These are phyloP conservation scores for Backusella australiensis DNA, from an alignment of 192 early-diverging fungal genomes.

Conservation along the genomic window DNA sequence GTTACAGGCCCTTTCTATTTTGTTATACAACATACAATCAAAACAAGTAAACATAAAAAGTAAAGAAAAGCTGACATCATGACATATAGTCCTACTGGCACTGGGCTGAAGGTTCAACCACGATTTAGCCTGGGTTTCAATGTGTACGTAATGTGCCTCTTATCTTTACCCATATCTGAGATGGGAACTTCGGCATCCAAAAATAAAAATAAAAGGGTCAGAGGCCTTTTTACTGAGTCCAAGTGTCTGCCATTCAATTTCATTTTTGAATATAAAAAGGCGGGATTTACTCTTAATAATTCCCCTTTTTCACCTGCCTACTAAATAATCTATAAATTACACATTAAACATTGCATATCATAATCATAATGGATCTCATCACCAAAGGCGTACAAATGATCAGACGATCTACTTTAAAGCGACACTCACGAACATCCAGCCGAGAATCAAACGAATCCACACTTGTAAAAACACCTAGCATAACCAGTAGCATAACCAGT, in stretches of 20 bases:
- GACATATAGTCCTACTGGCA: not conserved
- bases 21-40: not conserved
- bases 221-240: not conserved
- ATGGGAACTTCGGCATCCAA: not conserved
- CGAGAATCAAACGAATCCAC: not conserved
- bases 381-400: constrained; percentile 18
- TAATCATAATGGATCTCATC: constrained; percentile 20
- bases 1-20: not conserved
- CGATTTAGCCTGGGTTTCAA: not conserved
- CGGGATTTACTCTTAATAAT: not conserved
- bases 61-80: not conserved
- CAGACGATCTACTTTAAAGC: not conserved
- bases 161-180: constrained; percentile 6
- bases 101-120: not conserved
- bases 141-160: not conserved
- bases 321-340: not conserved
- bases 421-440: not conserved
- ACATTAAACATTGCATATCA: not conserved
- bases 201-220: not conserved
- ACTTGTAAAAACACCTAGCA: constrained; percentile 16
- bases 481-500: constrained; percentile 13
- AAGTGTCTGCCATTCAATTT: not conserved
- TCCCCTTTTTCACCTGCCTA: not conserved
- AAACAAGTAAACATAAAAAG: not conserved
- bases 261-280: not conserved